Percentiles rank a stretch among this genome's conserved stretches.
Evolutionary conservation across 176 grass and related monocot species (phyloP).

Genomic region (Eragrostis nindensis): DNA sequence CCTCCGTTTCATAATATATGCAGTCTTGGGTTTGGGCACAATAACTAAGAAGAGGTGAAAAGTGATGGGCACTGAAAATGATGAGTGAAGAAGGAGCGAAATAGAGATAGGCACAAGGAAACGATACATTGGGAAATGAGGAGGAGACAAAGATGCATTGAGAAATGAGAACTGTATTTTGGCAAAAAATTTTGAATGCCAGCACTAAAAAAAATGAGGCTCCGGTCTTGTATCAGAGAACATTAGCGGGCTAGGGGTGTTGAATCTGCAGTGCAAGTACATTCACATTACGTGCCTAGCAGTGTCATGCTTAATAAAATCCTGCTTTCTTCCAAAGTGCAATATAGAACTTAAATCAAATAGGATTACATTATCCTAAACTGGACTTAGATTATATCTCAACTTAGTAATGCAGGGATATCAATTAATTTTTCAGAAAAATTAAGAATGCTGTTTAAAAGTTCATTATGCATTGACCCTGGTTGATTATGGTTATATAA

Average conservation of each 20-base stretch:
- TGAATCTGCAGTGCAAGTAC: neutral
- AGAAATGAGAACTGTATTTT: too few species aligned
- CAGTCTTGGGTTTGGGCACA: too few species aligned
- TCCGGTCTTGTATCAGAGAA: slow-evolving; percentile 4
- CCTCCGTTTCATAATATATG: too few species aligned
- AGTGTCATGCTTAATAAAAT: neutral
- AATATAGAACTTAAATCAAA: slow-evolving; percentile 5
- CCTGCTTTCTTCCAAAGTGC: neutral
- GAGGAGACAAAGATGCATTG: too few species aligned
- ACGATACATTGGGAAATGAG: too few species aligned
- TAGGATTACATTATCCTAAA: slow-evolving; percentile 5
- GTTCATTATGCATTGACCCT: neutral
- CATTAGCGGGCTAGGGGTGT: slow-evolving; percentile 15
- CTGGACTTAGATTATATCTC: neutral
- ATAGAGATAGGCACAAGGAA: too few species aligned
- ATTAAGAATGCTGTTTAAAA: neutral
- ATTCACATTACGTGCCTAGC: slow-evolving; percentile 19
- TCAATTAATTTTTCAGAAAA: neutral
- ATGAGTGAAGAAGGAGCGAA: too few species aligned
- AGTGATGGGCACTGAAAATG: too few species aligned
- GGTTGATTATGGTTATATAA: neutral
- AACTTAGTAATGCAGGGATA: neutral
- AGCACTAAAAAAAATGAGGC: too few species aligned
- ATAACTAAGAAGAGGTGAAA: too few species aligned
- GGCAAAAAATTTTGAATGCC: too few species aligned